Evolutionary conservation across 768 basidiomycete genomes (phyloP), one percentile per base, ranked within the genome.

Genomic region (Rhodotorula sphaerocarpa): DNA sequence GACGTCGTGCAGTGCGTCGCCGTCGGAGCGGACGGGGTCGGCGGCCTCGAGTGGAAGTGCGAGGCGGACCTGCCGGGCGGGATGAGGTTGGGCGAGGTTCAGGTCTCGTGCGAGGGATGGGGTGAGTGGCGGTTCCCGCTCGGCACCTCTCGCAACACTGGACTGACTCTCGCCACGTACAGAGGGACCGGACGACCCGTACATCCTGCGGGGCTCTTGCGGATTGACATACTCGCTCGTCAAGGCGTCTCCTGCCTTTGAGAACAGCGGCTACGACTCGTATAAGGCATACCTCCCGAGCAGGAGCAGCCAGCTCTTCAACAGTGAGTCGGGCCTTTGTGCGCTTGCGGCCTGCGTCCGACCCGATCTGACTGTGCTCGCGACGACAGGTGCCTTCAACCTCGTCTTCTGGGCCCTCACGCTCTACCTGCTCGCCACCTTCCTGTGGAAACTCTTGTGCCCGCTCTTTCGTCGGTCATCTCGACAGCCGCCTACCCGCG

Each of bases 51-150:
- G 71, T 96, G 92, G 92, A 88, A 87, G 86, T 95, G 91, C 72
- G 86, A 90, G 75, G 86, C 90, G 41, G 91, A 96, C 73, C 78
- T 96, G 10, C 92, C 91, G 14, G 83, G 84, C 52, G 78, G 83
- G 14, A 74, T 93, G 57, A 81, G 90, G 23, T 86, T 96, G 58
- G 92, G 92, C 21, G 81, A 82, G 66, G 85, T 93, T 1, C 83
- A 87, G 68, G 83, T 96, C 1, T 85, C 83, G 23, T 96, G 92
- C 70, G 92, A 96, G 78, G 92, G 92, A 28, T 96, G 87, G 86
- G 82, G 81, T 43, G 77, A 79, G 36, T 82, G n/a, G 14, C 7
- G 16, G 7, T 6, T 42, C 41, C 31, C 25, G n/a, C 5, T 39
- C 41, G 9, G 21, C 16, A 3, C 33, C 2, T 1, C 5, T 25